phyloP scores from a whole-genome alignment of 306 rosid species.

The Vigna unguiculata region DNA sequence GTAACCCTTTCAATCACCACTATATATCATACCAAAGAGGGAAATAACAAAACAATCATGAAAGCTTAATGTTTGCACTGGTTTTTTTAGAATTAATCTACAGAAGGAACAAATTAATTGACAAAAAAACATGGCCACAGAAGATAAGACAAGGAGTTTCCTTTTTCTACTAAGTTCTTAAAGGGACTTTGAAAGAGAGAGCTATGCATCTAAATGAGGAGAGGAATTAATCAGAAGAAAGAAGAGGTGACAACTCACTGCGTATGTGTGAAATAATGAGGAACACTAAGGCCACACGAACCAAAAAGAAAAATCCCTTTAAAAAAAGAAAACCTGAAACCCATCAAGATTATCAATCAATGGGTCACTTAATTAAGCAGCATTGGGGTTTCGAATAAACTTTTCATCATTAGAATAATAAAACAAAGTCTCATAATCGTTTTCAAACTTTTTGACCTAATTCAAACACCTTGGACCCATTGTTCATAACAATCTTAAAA shows the following conservation, averaged over 20 bases:
- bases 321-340: conserved; percentile 16
- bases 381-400: conserved; percentile 27
- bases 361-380: conserved; percentile 1
- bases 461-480: conserved; percentile 46
- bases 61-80: not conserved
- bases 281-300: conserved; percentile 22
- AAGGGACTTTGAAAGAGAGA: conserved; percentile 35
- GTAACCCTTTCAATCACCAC: conserved; percentile 9
- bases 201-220: conserved; percentile 24
- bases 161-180: conserved; percentile 29
- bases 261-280: conserved; percentile 13
- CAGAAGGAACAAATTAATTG: conserved; percentile 28
- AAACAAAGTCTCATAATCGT: conserved; percentile 26
- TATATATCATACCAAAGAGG: not conserved
- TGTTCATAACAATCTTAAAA: conserved; percentile 8
- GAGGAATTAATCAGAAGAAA: conserved; percentile 32
- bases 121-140: conserved; percentile 31
- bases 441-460: conserved; percentile 47
- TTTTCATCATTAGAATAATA: conserved; percentile 33
- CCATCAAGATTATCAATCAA: conserved; percentile 19
- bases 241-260: conserved; percentile 24
- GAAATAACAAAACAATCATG: conserved; percentile 17
- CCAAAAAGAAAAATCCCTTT: not conserved
- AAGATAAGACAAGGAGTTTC: conserved; percentile 37
- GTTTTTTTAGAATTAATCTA: conserved; percentile 20